Evolutionary conservation across 352 stramenopile species (phyloP), one percentile per base, ranked within the genome.

Genomic region (Nothophytophthora sp.): DNA sequence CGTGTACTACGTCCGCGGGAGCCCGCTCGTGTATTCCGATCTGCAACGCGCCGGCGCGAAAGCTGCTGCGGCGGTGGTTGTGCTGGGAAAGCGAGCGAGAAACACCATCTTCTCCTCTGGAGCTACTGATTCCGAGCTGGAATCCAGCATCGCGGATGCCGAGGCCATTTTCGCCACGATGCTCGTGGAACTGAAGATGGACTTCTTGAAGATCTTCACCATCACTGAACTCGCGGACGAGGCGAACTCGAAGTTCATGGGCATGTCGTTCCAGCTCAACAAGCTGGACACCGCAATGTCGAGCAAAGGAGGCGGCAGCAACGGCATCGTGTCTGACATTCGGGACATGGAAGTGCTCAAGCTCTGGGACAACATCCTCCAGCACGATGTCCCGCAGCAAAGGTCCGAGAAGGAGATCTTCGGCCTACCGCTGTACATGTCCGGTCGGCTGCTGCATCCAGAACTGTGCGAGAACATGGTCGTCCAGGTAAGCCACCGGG

Each of bases 391-490:
- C 1, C 67, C 63, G 0, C 63, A 80, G 50, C 73, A 88, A 24
- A 85, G 86, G 27, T 86, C 70, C 5, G 76, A 88, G 30, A 81
- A 85, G 39, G 74, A 81, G 37, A 90, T 95, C 48, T 95, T 90
- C 32, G 80, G 76, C 22, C 66, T 92, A 11, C 84, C 85, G 43
- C 58, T 95, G 8, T 95, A 82, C 66, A 95, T 95, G 85, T 92
- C 81, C 0, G 85, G 85, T 2, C 65, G 85, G 4, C 69, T 95
- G 3, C 61, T 95, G 9, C 85, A 95, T 34, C 81, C 85, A 13
- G 72, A 95, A 43, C 43, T 95, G 19, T 92, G 85, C 41, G 85
- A 95, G 60, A 95, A 92, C 50, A 90, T 95, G 77, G 68, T 91
- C 27, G 78, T 86, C 1, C 77, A 88, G 73, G 76, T 87, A 55